Evolutionary conservation across 139 green algal genomes (phyloP), one percentile per base, ranked within the genome.

Genomic region (Diplosphaera chodatii): DNA sequence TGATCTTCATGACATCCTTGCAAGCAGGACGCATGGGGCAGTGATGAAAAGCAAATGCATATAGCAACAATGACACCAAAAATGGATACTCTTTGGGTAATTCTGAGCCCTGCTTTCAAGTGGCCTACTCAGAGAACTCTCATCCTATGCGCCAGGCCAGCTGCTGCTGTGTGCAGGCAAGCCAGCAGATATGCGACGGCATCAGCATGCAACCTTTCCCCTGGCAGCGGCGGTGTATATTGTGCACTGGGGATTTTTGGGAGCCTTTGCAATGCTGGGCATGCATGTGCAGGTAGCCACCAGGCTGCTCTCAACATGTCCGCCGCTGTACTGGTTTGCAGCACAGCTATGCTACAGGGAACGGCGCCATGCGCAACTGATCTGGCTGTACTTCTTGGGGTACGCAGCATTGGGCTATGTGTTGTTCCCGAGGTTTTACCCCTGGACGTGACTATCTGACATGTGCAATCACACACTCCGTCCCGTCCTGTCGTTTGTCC

Each of bases 281-380:
- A 95, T 97, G 90, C 84, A 97, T 63, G 89, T 97, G 21, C 91
- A 97, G 73, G 89, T 93, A 40, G 75, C 73, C 22, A 86, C 81
- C 3, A 66, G 79, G 81, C 93, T 97, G 67, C 71, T 97, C 37
- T 94, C 89, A 20, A 75, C 76, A 63, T 91, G 82, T 67, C 87
- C 89, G 32, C 64, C 84, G 20, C 41, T 93, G 30, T 93, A 93
- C 64, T 96, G 90, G 90, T 91, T 76, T 55, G 76, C 81, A n/a
- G 87, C 87, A 0, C 69, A 83, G 4, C 29, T 69, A 4, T 6
- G 3, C 0, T 23, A n/a, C n/a, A n/a, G 34, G 1, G 34, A 25
- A 22, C 37, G 10, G 10, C 16, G 29, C 21, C 31, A 4, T 2
- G 33, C 29, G 1, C 55, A 62, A 62, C 40, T 56, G 68, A 29